A percentile compares a stretch with the other conserved stretches of the same genome.
Evolutionary conservation across 176 grass and related monocot genomes (phyloP).

Genomic region (Ensete glaucum): DNA sequence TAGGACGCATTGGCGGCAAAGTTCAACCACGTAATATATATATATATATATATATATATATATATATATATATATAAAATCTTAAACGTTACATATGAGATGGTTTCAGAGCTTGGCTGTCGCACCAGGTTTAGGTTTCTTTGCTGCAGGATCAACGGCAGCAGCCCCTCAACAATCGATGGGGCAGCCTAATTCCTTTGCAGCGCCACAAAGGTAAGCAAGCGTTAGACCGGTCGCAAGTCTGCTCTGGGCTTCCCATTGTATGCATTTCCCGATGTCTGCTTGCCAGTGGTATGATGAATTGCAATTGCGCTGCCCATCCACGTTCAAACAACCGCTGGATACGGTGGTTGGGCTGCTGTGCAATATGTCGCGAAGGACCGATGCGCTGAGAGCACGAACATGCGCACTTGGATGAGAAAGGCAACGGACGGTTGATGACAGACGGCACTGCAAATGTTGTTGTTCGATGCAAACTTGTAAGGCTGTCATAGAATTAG

Average conservation of each 20-base stretch:
- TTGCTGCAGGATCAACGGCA: too few relatives aligned
- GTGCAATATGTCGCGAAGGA: slow-evolving; percentile 87
- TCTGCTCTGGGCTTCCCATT: slow-evolving; percentile 88
- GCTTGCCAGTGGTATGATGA: slow-evolving; percentile 71
- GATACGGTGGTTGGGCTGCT: slow-evolving; percentile 23
- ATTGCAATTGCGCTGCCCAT: slow-evolving; percentile 36
- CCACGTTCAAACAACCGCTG: slow-evolving; percentile 32
- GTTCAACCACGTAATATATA: neutral
- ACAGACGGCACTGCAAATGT: slow-evolving; percentile 80
- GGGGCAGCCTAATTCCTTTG: slow-evolving; percentile 72
- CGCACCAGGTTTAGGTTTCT: too few relatives aligned
- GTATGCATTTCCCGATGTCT: slow-evolving; percentile 73
- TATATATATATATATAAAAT: too few relatives aligned
- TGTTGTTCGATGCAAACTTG: slow-evolving; percentile 8
- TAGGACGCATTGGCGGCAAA: neutral
- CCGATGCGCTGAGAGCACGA: slow-evolving; percentile 74
- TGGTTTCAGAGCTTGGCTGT: neutral
- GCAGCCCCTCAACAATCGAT: slow-evolving; percentile 31
- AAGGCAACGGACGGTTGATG: slow-evolving; percentile 83
- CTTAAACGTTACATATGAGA: neutral
- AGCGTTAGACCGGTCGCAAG: slow-evolving; percentile 69
- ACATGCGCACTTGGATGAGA: slow-evolving; percentile 94
- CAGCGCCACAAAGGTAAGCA: slow-evolving; percentile 47
- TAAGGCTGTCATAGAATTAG: neutral
- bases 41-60: too few relatives aligned